Percentiles rank a stretch among this genome's conserved stretches.
These are phyloP conservation scores for Trichoderma aggressivum DNA, from an alignment of 2,329 filamentous ascomycete species.

Conservation along the genomic window DNA sequence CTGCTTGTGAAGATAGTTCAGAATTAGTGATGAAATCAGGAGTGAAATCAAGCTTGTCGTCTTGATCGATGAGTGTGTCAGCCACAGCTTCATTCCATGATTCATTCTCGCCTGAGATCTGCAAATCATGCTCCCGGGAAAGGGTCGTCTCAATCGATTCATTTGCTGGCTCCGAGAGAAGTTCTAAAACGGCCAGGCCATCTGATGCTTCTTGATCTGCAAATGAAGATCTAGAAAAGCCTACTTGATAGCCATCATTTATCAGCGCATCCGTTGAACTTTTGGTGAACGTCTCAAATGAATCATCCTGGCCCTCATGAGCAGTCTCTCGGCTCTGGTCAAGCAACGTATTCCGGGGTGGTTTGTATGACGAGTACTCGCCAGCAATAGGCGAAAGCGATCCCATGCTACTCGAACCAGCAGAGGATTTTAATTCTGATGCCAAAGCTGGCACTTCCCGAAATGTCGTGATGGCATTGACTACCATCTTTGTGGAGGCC, in stretches of 20 bases:
- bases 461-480: background rate
- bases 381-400: background rate
- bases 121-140: background rate
- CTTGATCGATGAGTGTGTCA: background rate
- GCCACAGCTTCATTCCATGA: background rate
- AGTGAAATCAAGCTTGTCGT: background rate
- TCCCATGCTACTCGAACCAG: background rate
- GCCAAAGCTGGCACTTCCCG: background rate
- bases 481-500: background rate
- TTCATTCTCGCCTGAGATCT: background rate
- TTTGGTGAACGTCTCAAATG: background rate
- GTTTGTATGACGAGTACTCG: background rate
- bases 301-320: background rate
- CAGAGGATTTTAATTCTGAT: background rate
- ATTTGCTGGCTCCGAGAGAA: background rate
- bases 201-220: background rate
- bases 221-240: background rate
- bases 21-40: background rate
- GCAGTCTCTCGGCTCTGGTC: background rate
- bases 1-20: background rate
- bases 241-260: background rate
- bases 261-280: background rate
- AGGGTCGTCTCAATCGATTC: background rate
- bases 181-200: background rate
- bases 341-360: background rate